Evolutionary conservation across 1,284 basidiomycete genomes (phyloP).

Genomic region (Prillingera fragicola): DNA sequence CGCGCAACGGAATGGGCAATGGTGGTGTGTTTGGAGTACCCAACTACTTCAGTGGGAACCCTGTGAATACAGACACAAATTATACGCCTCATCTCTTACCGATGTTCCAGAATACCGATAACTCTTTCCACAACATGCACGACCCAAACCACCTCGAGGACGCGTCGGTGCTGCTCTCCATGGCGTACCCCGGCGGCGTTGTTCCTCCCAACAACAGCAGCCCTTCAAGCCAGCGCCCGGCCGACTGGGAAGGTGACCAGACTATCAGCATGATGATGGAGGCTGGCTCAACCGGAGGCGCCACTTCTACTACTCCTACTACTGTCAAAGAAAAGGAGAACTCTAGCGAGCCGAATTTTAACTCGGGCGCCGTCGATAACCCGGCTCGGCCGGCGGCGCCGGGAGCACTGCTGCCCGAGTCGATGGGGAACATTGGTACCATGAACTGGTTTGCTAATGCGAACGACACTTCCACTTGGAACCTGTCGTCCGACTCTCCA

Average conservation of each 20-base stretch:
- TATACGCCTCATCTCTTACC: conserved; percentile 41
- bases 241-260: conserved; percentile 26
- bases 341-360: conserved; percentile 18
- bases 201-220: conserved; percentile 11
- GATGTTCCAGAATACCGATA: conserved; percentile 32
- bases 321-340: conserved; percentile 4
- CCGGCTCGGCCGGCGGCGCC: conserved; percentile 28
- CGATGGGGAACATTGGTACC: conserved; percentile 35
- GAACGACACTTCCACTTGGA: not conserved
- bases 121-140: conserved; percentile 29
- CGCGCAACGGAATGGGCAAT: conserved; percentile 35
- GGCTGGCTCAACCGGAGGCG: not conserved
- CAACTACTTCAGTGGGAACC: conserved; percentile 22
- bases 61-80: conserved; percentile 19
- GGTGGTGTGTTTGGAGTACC: conserved; percentile 32
- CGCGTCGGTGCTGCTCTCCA: conserved; percentile 44
- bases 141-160: conserved; percentile 46
- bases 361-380: conserved; percentile 23
- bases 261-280: conserved; percentile 31
- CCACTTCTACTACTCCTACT: conserved; percentile 1
- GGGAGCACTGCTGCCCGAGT: conserved; percentile 25
- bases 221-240: not conserved
- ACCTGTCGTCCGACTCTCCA: conserved; percentile 7
- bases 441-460: conserved; percentile 44
- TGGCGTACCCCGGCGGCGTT: conserved; percentile 44